Evolutionary conservation across 768 basidiomycete genomes (phyloP).

Genomic region (Tephrocybe sp.): DNA sequence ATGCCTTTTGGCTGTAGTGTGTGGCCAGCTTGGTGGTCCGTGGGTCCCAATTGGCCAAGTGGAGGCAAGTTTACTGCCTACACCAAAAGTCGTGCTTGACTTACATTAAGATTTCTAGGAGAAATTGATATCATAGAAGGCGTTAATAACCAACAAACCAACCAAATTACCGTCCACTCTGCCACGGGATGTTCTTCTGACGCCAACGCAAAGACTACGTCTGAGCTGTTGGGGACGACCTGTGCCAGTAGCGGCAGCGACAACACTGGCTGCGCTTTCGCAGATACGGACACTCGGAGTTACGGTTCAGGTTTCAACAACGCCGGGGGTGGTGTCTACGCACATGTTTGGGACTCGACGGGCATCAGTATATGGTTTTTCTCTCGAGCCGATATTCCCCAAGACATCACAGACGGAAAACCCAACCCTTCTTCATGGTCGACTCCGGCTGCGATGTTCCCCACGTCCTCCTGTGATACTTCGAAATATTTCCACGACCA

Average conservation of each 20-base stretch:
- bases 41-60: constrained; percentile 54
- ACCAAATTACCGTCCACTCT: constrained; percentile 71
- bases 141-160: constrained; percentile 55
- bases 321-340: constrained; percentile 51
- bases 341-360: constrained; percentile 46
- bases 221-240: constrained; percentile 24
- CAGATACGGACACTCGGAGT: constrained; percentile 34
- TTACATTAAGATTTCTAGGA: constrained; percentile 26
- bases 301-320: constrained; percentile 47
- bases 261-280: constrained; percentile 53
- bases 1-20: constrained; percentile 74
- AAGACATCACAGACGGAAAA: constrained; percentile 41
- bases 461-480: constrained; percentile 47
- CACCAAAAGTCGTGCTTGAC: not conserved
- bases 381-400: constrained; percentile 46
- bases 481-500: constrained; percentile 50
- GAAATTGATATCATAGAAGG: constrained; percentile 80
- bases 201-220: constrained; percentile 22
- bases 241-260: constrained; percentile 40
- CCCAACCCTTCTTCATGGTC: constrained; percentile 54
- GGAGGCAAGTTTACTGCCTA: constrained; percentile 40
- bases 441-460: constrained; percentile 49
- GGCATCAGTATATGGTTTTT: constrained; percentile 62
- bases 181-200: constrained; percentile 37
- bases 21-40: constrained; percentile 58